Evolutionary conservation across 2,329 filamentous ascomycete genomes (phyloP), one percentile per base, ranked within the genome.

Genomic region (Aspergillus fischeri): DNA sequence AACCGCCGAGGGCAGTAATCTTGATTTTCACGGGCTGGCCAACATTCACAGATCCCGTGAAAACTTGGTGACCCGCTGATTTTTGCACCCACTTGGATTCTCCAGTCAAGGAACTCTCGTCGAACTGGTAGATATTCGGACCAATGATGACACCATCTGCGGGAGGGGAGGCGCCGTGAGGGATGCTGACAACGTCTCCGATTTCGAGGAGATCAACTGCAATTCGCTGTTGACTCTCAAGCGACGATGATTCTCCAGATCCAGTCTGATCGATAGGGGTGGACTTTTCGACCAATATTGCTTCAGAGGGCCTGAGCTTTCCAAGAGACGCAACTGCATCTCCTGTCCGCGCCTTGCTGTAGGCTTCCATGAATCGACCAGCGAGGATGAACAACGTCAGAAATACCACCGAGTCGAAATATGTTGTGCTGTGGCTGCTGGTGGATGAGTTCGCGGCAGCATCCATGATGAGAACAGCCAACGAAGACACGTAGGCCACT

Each of bases 321-420:
- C 88, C 87, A 4, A 97, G 78, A 59, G 89, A 86, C 35, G 89
- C 86, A 2, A 97, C 88, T 0, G 92, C 92, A 70, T 95, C 89
- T 1, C 92, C 92, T 0, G 92, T 91, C 67, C 89, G 93, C 0
- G 91, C 88, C 74, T 96, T 96, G 80, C 90, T 96, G 77, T 94
- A 95, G 1, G 90, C 87, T 77, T 97, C 93, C 44, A 78, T 60
- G 47, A 70, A 77, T 38, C 75, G 73, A 14, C 84, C 84, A 47
- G 82, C 79, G 1, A 97, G 84, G 24, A 97, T 82, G 70, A 97
- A 97, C 61, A 97, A 81, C 0, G 92, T 96, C 56, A 97, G 73
- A 61, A 97, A 96, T 2, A 96, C 90, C 1, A 97, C 92, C 0
- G 92, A 91, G 72, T 97, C 93, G 70, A 96, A 97, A 73, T 96